Evolutionary conservation across 2,329 filamentous ascomycete species (phyloP), one percentile per base, ranked within the genome.

Genomic region (Diaporthe australafricana): DNA sequence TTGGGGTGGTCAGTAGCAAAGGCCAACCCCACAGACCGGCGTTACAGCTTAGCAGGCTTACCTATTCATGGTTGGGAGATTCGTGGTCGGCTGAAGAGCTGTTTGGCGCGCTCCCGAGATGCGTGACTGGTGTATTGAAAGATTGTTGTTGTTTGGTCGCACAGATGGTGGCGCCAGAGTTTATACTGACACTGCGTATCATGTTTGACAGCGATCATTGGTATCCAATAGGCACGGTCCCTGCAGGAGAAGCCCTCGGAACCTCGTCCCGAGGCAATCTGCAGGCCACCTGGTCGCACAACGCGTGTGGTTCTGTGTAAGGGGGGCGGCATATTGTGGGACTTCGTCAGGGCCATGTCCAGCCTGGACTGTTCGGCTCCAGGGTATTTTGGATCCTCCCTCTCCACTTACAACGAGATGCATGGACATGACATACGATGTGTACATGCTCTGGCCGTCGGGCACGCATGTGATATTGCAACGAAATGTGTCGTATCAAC

Each of bases 211-310:
- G 60, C 45, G 60, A 65, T 40, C 38, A 40, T 48, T 65, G 60
- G 60, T 65, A 65, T 50, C 60, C 60, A 65, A 65, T 65, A 65
- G 60, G 60, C 60, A 65, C 60, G 60, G 60, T 48, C 60, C 60
- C 60, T 65, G 60, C 45, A 65, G 45, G 45, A 65, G 60, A 50
- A 48, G 30, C 60, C 45, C 45, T 65, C 60, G 60, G 60, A 65
- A 65, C 60, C 48, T 50, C 60, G 20, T 65, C 45, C 60, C 60
- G 60, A 65, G 60, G 60, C 7, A 27, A 65, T 14, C 60, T 65
- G 60, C 60, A 65, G 42, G 30, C n/a, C 47, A 20, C 60, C 42
- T 22, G 45, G 45, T 65, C 60, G 47, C 30, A 65, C 27, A 50
- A 35, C 60, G 60, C 45, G 45, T 38, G 45, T 65, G n/a, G 45